These are phyloP conservation scores for Ophiocordyceps camponoti-floridani DNA, from an alignment of 2,329 filamentous ascomycete species.

Conservation along the genomic window DNA sequence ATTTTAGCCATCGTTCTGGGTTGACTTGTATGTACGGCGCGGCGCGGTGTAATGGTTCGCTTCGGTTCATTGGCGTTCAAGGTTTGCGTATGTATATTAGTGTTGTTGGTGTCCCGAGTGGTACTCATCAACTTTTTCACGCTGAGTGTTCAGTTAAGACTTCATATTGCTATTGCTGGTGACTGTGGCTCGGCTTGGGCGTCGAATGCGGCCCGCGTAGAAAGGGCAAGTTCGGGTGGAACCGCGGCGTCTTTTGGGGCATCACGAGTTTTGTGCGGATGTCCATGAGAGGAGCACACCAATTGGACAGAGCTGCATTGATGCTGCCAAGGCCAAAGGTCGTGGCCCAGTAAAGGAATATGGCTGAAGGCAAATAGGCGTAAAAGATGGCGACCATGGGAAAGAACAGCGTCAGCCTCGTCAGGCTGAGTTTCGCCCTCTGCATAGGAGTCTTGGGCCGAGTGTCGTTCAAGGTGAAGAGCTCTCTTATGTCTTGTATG, in stretches of 20 bases:
- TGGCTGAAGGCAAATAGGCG: conserved; percentile 18
- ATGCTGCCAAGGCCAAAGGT: conserved; percentile 16
- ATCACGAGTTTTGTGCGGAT: neutral
- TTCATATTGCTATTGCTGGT: neutral
- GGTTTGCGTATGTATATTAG: conserved; percentile 3
- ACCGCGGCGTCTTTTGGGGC: neutral
- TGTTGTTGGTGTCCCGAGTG: conserved; percentile 2
- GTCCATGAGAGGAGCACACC: conserved; percentile 5
- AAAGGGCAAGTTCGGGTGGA: conserved; percentile 5
- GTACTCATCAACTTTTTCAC: no score
- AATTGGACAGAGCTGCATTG: conserved; percentile 13
- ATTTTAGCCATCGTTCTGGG: conserved; percentile 72
- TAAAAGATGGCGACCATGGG: conserved; percentile 16
- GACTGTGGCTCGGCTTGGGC: neutral
- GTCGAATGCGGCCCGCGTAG: conserved; percentile 4
- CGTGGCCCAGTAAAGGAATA: conserved; percentile 22
- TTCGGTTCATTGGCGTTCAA: conserved; percentile 3
- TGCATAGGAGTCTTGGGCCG: conserved; percentile 5
- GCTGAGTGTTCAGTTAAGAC: neutral
- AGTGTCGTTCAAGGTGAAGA: conserved; percentile 7
- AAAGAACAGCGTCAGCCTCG: conserved; percentile 12
- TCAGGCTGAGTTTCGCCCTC: conserved; percentile 10
- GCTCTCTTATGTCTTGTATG: conserved; percentile 9
- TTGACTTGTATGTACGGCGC: conserved; percentile 17
- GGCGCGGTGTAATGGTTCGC: neutral